Conservation (phyloP, 2,329 filamentous ascomycete species). For the Ceratocystis smalleyi region DNA sequence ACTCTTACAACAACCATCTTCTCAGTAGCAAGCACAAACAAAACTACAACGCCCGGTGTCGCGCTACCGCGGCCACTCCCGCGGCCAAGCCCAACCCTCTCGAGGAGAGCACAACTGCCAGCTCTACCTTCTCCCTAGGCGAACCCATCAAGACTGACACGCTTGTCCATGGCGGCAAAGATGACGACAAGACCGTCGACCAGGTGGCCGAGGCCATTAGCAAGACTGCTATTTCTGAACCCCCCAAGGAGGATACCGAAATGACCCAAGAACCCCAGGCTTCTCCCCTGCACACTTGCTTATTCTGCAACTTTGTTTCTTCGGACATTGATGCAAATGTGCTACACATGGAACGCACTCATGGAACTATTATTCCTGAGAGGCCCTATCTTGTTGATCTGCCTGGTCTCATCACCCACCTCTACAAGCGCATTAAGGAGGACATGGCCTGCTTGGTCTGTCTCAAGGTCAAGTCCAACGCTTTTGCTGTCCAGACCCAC, state of each 20-base stretch:
- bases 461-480: constrained; percentile 62
- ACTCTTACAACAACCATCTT: constrained; percentile 85
- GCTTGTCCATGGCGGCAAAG: constrained; percentile 42
- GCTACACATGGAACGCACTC: constrained; percentile 77
- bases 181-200: constrained; percentile 57
- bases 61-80: constrained; percentile 22
- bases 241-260: constrained; percentile 32
- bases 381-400: constrained; percentile 67
- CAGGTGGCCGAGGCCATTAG: constrained; percentile 65
- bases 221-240: constrained; percentile 49
- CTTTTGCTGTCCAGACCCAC: constrained; percentile 76
- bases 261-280: constrained; percentile 25
- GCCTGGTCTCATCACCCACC: constrained; percentile 61
- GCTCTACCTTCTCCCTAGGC: constrained; percentile 80
- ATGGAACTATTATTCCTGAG: constrained; percentile 94
- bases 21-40: constrained; percentile 75
- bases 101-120: constrained; percentile 67
- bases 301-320: constrained; percentile 86
- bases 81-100: constrained; percentile 41
- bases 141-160: constrained; percentile 45
- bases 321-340: constrained; percentile 61
- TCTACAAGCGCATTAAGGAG: constrained; percentile 66
- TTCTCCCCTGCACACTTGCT: constrained; percentile 34
- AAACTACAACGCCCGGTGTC: constrained; percentile 29
- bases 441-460: constrained; percentile 79